Evolutionary conservation across 257 asterid genomes (phyloP).

Genomic region (Salvia splendens): DNA sequence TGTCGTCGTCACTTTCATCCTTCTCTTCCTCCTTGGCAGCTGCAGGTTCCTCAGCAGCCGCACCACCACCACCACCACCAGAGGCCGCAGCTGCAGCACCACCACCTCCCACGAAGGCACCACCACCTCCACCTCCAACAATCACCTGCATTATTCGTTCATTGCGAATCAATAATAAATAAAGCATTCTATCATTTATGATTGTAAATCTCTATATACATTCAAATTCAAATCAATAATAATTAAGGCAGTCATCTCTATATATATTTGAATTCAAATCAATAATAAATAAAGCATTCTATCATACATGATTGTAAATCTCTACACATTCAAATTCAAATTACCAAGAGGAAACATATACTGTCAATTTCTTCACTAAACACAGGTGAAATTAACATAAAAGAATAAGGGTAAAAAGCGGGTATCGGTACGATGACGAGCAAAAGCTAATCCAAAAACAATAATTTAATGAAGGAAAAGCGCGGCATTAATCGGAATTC

Average conservation of each 20-base stretch:
- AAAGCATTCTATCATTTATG: neutral
- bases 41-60: conserved; percentile 59
- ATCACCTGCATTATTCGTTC: conserved; percentile 53
- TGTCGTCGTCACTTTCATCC: conserved; percentile 73
- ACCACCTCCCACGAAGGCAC: conserved; percentile 52
- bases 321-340: neutral
- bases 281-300: neutral
- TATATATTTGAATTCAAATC: too few species aligned
- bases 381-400: too few species aligned
- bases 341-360: neutral
- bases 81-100: conserved; percentile 66
- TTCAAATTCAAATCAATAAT: neutral
- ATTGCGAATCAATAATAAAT: neutral
- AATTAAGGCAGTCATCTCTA: too few species aligned
- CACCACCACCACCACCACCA: conserved; percentile 59
- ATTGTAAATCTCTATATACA: neutral
- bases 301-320: neutral
- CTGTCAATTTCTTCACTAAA: neutral
- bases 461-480: neutral
- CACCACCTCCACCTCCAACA: conserved; percentile 66
- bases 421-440: too few species aligned
- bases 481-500: neutral
- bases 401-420: too few species aligned
- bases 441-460: too few species aligned
- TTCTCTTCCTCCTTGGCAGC: conserved; percentile 67